Evolutionary conservation across 2,329 filamentous ascomycete species (phyloP), one percentile per base, ranked within the genome.

Genomic region (Colletotrichum ledebouriae): DNA sequence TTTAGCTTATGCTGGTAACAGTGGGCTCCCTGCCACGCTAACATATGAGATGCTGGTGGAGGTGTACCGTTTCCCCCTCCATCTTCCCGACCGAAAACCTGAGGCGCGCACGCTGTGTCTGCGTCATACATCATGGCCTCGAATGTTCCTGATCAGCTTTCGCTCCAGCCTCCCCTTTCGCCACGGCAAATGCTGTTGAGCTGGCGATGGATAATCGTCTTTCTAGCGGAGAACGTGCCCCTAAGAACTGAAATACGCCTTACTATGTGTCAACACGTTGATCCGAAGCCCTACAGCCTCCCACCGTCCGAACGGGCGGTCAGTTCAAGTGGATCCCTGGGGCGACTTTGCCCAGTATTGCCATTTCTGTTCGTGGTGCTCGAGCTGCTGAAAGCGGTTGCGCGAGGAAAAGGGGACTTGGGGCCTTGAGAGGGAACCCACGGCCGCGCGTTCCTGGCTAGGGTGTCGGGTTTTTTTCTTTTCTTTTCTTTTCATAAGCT

Each of bases 371-470:
- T 39, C 37, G 37, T 39, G 37, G 13, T 39, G 10, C 37, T 39
- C 13, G 37, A 39, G 2, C 15, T 15, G 37, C 15, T 29, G 22
- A 61, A 39, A 33, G 15, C 25, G 46, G 41, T 20, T 25, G 3
- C 39, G 22, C n/a, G 29, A 56, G 37, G 22, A 56, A 42, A 33
- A 33, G n/a, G 29, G 15, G 52, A 39, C 29, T 1, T 3, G 34
- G 33, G 37, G 37, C 37, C 53, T 12, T 42, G 22, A 37, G 49
- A 29, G 22, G 22, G 29, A 52, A 39, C 33, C 13, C 29, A 34
- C 42, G 64, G 53, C 59, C 64, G 60, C 53, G 64, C 60, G 64
- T 67, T 64, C 46, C 64, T 63, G 46, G 46, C 52, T 57, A 46
- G 29, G 22, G 49, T 62, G 58, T 33, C 22, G 33, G 33, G n/a